Conservation (phyloP, 2,329 filamentous ascomycete species). For the Fusarium miscanthi region DNA sequence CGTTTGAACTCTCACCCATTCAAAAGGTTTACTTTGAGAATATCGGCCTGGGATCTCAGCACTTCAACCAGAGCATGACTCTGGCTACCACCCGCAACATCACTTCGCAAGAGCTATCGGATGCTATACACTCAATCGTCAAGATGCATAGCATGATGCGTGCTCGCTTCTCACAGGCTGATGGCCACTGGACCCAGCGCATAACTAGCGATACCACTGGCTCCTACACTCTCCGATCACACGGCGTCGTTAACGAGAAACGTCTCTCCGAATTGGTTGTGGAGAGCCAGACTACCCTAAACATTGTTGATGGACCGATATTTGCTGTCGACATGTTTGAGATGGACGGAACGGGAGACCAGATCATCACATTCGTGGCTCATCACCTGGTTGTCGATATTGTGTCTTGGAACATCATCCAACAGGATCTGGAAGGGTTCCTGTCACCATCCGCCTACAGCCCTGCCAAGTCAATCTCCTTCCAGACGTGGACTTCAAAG, state of each 20-base stretch:
- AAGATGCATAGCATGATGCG: slow-evolving; percentile 34
- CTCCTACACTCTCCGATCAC: slow-evolving; percentile 6
- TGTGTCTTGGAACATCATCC: slow-evolving; percentile 59
- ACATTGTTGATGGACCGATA: slow-evolving; percentile 9
- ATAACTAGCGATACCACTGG: slow-evolving; percentile 5
- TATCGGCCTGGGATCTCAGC: slow-evolving; percentile 1
- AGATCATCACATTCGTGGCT: slow-evolving; percentile 45
- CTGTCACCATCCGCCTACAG: slow-evolving; percentile 47
- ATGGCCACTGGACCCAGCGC: slow-evolving; percentile 12
- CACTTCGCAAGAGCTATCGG: background rate
- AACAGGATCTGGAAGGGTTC: slow-evolving; percentile 48
- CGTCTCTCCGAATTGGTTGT: background rate
- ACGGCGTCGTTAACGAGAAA: background rate
- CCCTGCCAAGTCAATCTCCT: background rate
- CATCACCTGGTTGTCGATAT: slow-evolving; percentile 58
- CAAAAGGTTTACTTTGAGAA: slow-evolving; percentile 28
- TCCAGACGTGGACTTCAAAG: slow-evolving; percentile 49
- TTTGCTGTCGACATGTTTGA: slow-evolving; percentile 35
- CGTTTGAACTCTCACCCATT: slow-evolving; percentile 18
- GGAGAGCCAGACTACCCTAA: slow-evolving; percentile 7
- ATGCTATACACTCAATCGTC: slow-evolving; percentile 12
- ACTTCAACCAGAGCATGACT: slow-evolving; percentile 38
- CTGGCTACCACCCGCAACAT: slow-evolving; percentile 5
- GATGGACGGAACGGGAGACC: background rate
- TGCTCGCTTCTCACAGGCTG: slow-evolving; percentile 6